Base-by-base conservation (phyloP, 345 rosid genomes). In the Anacardium occidentale region DNA sequence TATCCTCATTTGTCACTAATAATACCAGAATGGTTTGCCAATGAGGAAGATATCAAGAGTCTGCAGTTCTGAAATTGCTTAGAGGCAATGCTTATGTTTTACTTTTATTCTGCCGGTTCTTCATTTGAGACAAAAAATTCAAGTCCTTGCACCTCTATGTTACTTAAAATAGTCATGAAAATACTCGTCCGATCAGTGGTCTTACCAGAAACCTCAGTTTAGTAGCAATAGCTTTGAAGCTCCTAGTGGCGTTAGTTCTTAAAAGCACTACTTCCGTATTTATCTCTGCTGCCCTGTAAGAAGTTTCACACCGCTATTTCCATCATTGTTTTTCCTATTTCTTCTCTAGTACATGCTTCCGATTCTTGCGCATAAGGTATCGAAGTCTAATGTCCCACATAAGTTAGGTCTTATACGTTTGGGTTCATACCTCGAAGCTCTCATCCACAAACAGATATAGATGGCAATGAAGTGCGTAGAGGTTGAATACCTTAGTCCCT, bases 1-100 rank as follows among this genome's bases (percentile, higher is more conserved):
- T 37, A 57, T 66, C 85, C 85, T 57, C 85, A 83, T 63, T 65
- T 83, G 54, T 65, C 74, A 13, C 74, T 70, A 62, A 67, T 85
- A 54, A 74, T 85, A 60, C 89, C 89, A 0, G 70, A 70, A 76
- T 83, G 89, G 86, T 85, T 76, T 52, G 86, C 89, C 55, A 79
- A 73, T n/a, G 85, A 81, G 63, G 85, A 83, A 74, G 86, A 83
- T 58, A 65, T 79, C 70, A 81, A 78, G 62, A 67, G 45, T 29
- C 82, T 84, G 60, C 80, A 20, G 22, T 12, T 77, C 55, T 57
- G 71, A 64, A 75, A 71, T 66, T 53, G 61, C 54, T 45, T 24
- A 14, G 47, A 26, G 62, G 48, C 57, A 64, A 25, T 44, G 13
- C 25, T 4, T 22, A 20, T 37, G 29, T 17, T 54, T 4, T n/a